Base-by-base conservation (phyloP, 2,329 filamentous ascomycete species). In the Penicillium hesseltinei region DNA sequence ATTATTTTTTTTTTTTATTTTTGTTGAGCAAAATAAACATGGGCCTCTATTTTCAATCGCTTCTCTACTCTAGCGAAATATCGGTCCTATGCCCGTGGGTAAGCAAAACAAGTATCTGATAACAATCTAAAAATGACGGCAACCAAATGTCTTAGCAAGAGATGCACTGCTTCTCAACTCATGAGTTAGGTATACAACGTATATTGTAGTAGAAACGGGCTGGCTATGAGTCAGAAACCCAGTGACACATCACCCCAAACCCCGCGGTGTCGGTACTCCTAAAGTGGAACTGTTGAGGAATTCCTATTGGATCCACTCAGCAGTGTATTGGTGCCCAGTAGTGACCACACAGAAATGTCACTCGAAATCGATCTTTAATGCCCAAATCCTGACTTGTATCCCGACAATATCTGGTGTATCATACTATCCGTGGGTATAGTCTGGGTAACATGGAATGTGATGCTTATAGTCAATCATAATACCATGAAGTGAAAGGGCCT, bases 221-320 rank as follows among this genome's bases (percentile, higher is more conserved):
- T 43, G 10, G n/a, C 2, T 27, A 25, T 50, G 44, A 54, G 21
- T 55, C 38, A 55, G 21, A 55, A 33, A 27, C 6, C 3, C 19
- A 36, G 11, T 51, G 39, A 43, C 31, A 44, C 31, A 55, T 55
- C 45, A 43, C 19, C n/a, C 17, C 10, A 17, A 38, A 44, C 53
- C 52, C 52, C 38, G 45, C 53, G 39, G 25, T 45, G 46, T 27
- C 23, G 53, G 40, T 45, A 23, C 21, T 40, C 23, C 35, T 13
- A 17, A 21, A 44, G 53, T 38, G 46, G 53, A 35, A 38, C 31
- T 52, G 39, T 15, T 23, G 15, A 35, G 19, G 19, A 19, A 42
- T 42, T n/a, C 19, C 21, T 25, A 48, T 50, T 49, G 38, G 53
- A 19, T 51, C 53, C 46, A 55, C 39, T 38, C n/a, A 13, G 11